Percentiles rank a stretch among this genome's conserved stretches.
phyloP scores from a whole-genome alignment of 352 stramenopile genomes.

The Globisporangium takayamanum region DNA sequence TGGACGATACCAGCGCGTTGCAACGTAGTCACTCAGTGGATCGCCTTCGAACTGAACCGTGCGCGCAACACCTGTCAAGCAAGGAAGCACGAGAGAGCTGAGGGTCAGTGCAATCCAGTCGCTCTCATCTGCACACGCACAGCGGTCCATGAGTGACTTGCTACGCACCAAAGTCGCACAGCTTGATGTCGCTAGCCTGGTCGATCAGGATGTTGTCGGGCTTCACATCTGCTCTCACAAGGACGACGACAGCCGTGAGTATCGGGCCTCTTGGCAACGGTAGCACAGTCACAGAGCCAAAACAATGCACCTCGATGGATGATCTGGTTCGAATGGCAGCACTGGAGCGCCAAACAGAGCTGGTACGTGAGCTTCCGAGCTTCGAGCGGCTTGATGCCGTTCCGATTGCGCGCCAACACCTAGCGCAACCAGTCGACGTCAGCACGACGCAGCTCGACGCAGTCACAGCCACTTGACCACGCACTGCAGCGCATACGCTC shows the following conservation, averaged over 20 bases:
- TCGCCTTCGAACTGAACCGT: slow-evolving; percentile 78
- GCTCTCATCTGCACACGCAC: no score
- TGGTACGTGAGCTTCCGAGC: slow-evolving; percentile 56
- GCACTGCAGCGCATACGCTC: neutral
- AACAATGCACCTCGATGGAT: slow-evolving; percentile 59
- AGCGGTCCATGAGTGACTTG: neutral
- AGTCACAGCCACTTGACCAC: neutral
- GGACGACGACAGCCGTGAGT: no score
- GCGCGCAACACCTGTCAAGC: slow-evolving; percentile 42
- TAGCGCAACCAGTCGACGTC: slow-evolving; percentile 6
- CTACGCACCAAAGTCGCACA: slow-evolving; percentile 68
- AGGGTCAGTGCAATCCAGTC: no score
- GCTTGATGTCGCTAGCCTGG: slow-evolving; percentile 55
- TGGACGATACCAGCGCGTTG: slow-evolving; percentile 77
- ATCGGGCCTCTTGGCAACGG: no score
- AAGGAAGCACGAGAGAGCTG: neutral
- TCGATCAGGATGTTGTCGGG: slow-evolving; percentile 81
- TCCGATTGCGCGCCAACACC: slow-evolving; percentile 52
- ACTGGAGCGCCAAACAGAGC: slow-evolving; percentile 68
- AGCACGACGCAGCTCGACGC: no score
- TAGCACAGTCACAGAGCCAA: neutral
- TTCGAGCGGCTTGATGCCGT: slow-evolving; percentile 45
- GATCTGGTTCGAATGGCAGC: slow-evolving; percentile 70
- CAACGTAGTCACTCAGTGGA: slow-evolving; percentile 70
- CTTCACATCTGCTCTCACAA: slow-evolving; percentile 52